Evolutionary conservation across 2,329 filamentous ascomycete species (phyloP).

Genomic region (Fusarium nygamai): DNA sequence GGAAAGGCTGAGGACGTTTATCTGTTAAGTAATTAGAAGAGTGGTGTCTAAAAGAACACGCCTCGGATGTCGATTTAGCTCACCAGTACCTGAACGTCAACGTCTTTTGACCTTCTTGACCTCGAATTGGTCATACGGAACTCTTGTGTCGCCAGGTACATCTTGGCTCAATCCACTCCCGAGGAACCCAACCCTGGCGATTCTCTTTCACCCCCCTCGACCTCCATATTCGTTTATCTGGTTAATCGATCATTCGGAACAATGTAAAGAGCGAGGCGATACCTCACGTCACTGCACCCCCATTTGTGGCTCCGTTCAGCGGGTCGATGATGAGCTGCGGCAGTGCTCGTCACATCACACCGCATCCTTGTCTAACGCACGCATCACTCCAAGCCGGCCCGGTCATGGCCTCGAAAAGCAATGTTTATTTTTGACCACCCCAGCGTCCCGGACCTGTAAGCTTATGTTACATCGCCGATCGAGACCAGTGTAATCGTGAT

Average conservation of each 20-base stretch:
- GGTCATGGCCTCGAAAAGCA: neutral
- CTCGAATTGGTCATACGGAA: neutral
- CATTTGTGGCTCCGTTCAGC: neutral
- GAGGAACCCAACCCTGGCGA: neutral
- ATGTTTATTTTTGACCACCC: neutral
- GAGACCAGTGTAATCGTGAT: neutral
- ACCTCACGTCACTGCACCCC: no score
- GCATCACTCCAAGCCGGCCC: neutral
- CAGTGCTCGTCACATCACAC: neutral
- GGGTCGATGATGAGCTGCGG: neutral
- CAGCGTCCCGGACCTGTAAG: neutral
- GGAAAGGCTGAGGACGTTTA: neutral
- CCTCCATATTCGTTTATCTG: neutral
- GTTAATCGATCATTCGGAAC: neutral
- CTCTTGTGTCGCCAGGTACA: neutral
- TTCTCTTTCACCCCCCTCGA: neutral
- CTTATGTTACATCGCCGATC: neutral
- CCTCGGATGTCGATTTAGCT: neutral
- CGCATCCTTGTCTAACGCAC: neutral
- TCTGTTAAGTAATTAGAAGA: neutral
- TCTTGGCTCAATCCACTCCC: neutral
- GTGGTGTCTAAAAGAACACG: no score
- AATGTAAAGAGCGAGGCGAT: neutral
- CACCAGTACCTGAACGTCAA: no score
- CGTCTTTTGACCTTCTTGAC: neutral